Percentiles rank a stretch among this genome's conserved stretches.
phyloP scores from a whole-genome alignment of 768 basidiomycete genomes.

The Russula sp. region DNA sequence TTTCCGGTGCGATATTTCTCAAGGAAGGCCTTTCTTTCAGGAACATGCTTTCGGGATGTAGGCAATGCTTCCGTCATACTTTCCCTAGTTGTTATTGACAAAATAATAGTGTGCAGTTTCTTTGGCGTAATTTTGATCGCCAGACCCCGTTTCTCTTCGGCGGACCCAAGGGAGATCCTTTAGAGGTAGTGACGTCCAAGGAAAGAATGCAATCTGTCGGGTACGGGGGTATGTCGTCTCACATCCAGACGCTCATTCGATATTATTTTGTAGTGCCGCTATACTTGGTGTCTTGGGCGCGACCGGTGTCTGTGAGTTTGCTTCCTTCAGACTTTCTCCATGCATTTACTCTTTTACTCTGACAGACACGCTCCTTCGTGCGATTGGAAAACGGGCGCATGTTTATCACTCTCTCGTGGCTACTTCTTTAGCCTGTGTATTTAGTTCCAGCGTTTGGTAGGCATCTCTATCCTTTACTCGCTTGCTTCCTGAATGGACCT shows the following conservation, averaged over 20 bases:
- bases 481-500: no score
- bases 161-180: conserved; percentile 2
- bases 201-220: conserved; percentile 59
- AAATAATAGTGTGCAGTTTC: conserved; percentile 54
- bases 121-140: conserved; percentile 80
- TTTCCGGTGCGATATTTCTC: conserved; percentile 59
- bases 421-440: no score
- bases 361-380: conserved; percentile 52
- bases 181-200: conserved; percentile 31
- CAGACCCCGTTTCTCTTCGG: conserved; percentile 74
- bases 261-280: conserved; percentile 45
- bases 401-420: conserved; percentile 72
- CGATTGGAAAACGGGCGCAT: conserved; percentile 73
- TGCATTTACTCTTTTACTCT: not conserved
- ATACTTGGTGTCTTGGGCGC: conserved; percentile 62
- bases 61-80: conserved; percentile 17
- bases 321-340: not conserved
- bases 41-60: conserved; percentile 56
- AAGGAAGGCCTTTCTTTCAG: conserved; percentile 55
- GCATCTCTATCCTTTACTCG: no score
- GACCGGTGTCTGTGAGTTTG: conserved; percentile 64
- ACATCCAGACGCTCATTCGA: not conserved
- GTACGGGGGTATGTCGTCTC: conserved; percentile 34
- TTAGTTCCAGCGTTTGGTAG: no score
- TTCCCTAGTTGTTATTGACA: not conserved